Percentiles rank a stretch among this genome's conserved stretches.
These are phyloP conservation scores for Globisporangium irregulare DNA, from an alignment of 352 stramenopile genomes.

Conservation along the genomic window DNA sequence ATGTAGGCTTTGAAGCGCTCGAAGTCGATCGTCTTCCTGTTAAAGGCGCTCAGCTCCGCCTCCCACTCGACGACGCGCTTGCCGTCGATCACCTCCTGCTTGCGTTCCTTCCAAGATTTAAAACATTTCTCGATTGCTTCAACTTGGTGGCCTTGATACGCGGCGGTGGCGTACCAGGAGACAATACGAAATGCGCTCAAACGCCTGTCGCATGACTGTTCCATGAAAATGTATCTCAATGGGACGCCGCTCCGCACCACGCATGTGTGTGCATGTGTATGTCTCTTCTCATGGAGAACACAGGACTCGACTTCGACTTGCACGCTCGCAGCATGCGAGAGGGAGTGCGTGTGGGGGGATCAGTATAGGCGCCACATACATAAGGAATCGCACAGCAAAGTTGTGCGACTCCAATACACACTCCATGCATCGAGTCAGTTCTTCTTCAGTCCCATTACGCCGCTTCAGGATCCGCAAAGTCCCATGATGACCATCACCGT, in stretches of 20 bases:
- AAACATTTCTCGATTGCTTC: background rate
- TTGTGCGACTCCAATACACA: no score
- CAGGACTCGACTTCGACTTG: background rate
- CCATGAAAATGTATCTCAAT: background rate
- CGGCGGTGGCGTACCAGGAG: background rate
- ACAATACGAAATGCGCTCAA: background rate
- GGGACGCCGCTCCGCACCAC: background rate
- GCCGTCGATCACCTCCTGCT: no score
- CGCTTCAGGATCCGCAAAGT: background rate
- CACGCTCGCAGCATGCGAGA: background rate
- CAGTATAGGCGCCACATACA: no score
- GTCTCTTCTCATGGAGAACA: background rate
- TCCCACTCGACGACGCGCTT: no score
- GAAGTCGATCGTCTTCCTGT: no score
- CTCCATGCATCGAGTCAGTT: no score
- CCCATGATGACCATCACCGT: background rate
- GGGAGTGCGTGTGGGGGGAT: no score
- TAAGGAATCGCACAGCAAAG: no score
- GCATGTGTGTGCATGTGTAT: no score
- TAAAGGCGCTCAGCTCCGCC: no score
- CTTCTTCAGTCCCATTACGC: background rate
- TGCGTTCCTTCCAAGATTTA: background rate
- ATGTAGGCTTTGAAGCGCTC: no score
- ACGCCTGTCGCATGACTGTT: background rate
- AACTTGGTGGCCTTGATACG: background rate